Base-by-base conservation (phyloP, 106 monocot genomes). In the Platanthera guangdongensis region DNA sequence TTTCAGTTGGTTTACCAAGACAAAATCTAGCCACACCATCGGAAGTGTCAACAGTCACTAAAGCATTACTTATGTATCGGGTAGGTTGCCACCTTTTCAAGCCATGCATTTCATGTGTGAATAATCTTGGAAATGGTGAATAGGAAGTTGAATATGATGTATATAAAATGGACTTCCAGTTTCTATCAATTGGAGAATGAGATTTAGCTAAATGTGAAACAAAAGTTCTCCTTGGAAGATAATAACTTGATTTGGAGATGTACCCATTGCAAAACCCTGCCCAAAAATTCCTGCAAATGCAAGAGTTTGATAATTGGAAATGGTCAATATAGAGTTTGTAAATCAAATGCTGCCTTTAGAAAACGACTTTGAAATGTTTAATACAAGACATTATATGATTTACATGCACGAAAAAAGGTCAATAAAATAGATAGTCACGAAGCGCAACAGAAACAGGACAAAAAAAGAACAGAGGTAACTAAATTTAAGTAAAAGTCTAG, bases 21-120 rank as follows among this genome's bases (percentile, higher is more conserved):
- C 80, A 84, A 78, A 95, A 95, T 77, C 89, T 85, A 30, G 81
- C 84, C 47, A 91, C 76, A 7, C 71, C 74, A 68, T 67, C 82
- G 55, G 82, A 81, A 67, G 84, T 83, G 63, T 82, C 81, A 65
- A 95, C 45, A n/a, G 86, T 83, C 32, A 95, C 85, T 57, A 82
- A 49, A 73, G 85, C 83, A 81, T 86, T 89, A 71, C 76, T 88
- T 51, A 12, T 67, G 75, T 45, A 80, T 53, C 83, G 81, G 25
- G 78, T 54, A 8, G 65, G 62, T 9, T 82, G 84, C 75, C 55
- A 78, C 57, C 73, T 73, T 65, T 73, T 22, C 45, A 75, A 19
- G 48, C 39, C 63, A 75, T 16, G 71, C 14, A 71, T 32, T 28
- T 51, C 19, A 82, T 57, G 22, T 25, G 15, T 5, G 50, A 71